Evolutionary conservation across 495 filamentous ascomycete genomes (phyloP), one percentile per base, ranked within the genome.

Genomic region (Cercophora samala): DNA sequence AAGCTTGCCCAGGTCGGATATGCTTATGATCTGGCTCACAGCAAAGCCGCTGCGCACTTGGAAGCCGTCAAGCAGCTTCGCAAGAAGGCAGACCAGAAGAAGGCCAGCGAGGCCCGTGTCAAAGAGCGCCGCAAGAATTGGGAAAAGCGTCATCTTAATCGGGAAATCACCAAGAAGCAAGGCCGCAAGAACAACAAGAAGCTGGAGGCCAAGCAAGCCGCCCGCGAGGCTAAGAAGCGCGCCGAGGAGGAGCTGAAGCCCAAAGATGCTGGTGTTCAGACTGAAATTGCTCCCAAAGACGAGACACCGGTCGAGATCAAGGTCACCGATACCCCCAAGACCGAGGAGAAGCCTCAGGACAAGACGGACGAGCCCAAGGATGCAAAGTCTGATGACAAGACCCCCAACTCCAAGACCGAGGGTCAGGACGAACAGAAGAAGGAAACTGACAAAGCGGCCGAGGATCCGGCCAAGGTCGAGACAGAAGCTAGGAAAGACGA

Each of bases 1-100:
- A 98, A 98, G 77, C 83, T 98, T 2, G 87, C 93, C 6, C 89
- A 92, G 69, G 88, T 95, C 2, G 93, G 93, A 15, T 86, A 90
- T 37, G 90, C 90, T 2, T 96, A 96, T 67, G 93, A 97, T 74
- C 79, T 96, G n/a, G 92, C 93, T 1, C 91, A 96, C 74, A 91
- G 89, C 63, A 94, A 93, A 75, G 92, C 88, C 18, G 78, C 81
- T 4, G 78, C 79, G 3, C 85, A 91, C 25, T 81, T 92, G 19
- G 88, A 71, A 81, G 89, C 71, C 66, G 82, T 78, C 80, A 90
- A 76, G 82, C 86, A 76, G 68, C 73, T 81, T 32, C 79, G 82
- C 70, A 82, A 83, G 74, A 72, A 73, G 68, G 73, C 73, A 19
- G 80, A 83, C 62, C 79, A 81, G 66, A 79, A 82, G 75, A 83